Evolutionary conservation across 352 stramenopile species (phyloP).

Genomic region (Sclerospora graminicola): DNA sequence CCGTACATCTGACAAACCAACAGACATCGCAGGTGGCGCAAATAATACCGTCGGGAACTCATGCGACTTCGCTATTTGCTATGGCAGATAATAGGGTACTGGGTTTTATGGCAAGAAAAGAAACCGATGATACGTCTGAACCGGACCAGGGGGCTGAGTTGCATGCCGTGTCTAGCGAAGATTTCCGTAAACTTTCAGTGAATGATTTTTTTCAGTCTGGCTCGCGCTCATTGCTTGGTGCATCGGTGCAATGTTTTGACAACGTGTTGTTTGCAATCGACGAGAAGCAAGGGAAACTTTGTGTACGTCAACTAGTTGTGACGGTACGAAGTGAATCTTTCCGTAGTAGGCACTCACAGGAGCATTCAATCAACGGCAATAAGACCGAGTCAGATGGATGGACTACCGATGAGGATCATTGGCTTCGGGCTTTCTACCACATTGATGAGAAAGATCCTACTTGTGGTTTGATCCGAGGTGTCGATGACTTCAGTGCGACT

Average conservation of each 20-base stretch:
- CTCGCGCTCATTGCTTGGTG: slow-evolving; percentile 1
- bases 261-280: slow-evolving; percentile 27
- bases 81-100: slow-evolving; percentile 27
- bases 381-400: slow-evolving; percentile 4
- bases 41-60: slow-evolving; percentile 9
- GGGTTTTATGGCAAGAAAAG: slow-evolving; percentile 5
- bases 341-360: slow-evolving; percentile 31
- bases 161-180: slow-evolving; percentile 21
- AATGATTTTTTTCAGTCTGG: slow-evolving; percentile 1
- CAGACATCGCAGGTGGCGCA: slow-evolving; percentile 27
- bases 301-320: slow-evolving; percentile 14
- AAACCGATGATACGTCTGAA: background rate
- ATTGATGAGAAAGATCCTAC: slow-evolving; percentile 18
- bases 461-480: slow-evolving; percentile 18
- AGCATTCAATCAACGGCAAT: slow-evolving; percentile 9
- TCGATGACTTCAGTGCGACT: slow-evolving; percentile 14
- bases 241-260: slow-evolving; percentile 16
- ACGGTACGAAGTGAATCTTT: slow-evolving; percentile 48
- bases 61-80: slow-evolving; percentile 10
- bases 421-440: slow-evolving; percentile 22
- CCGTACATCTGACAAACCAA: slow-evolving; percentile 32
- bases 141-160: no score
- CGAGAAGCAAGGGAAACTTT: slow-evolving; percentile 3
- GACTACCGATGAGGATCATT: slow-evolving; percentile 9
- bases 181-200: slow-evolving; percentile 27